Evolutionary conservation across 2,329 filamentous ascomycete genomes (phyloP).

Genomic region (Diaporthe ampelina): DNA sequence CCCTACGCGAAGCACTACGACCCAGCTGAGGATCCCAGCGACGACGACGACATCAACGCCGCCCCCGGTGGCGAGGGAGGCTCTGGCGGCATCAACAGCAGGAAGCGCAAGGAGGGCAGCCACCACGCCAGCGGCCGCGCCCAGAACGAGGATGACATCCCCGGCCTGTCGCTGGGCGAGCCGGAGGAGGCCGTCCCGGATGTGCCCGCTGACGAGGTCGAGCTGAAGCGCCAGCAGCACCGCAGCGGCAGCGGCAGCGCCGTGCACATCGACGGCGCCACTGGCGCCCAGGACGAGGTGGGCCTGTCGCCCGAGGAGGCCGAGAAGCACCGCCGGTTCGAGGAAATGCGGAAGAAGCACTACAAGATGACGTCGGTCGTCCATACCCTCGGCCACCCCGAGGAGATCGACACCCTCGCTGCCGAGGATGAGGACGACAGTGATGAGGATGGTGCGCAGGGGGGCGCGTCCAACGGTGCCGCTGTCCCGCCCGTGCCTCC

Average conservation of each 20-base stretch:
- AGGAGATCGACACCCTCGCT: slow-evolving; percentile 72
- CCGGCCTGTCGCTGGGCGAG: slow-evolving; percentile 91
- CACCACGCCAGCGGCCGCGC: slow-evolving; percentile 12
- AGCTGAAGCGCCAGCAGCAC: slow-evolving; percentile 43
- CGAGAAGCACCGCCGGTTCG: slow-evolving; percentile 94
- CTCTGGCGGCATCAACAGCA: slow-evolving; percentile 45
- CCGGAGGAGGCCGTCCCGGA: slow-evolving; percentile 81
- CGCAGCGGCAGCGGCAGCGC: slow-evolving; percentile 68
- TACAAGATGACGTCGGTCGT: slow-evolving; percentile 99
- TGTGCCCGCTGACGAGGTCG: slow-evolving; percentile 47
- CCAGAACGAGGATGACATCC: slow-evolving; percentile 80
- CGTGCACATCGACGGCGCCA: slow-evolving; percentile 82
- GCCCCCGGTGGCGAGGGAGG: slow-evolving; percentile 73
- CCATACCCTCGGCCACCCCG: slow-evolving; percentile 83
- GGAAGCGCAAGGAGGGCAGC: slow-evolving; percentile 45
- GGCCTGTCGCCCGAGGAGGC: slow-evolving; percentile 78
- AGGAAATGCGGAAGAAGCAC: slow-evolving; percentile 92
- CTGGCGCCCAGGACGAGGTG: slow-evolving; percentile 53
- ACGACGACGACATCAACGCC: slow-evolving; percentile 80
- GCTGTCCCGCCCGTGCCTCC: slow-evolving; percentile 58
- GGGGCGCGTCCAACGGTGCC: slow-evolving; percentile 41
- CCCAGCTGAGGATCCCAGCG: slow-evolving; percentile 86
- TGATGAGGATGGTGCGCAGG: slow-evolving; percentile 46
- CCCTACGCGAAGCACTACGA: slow-evolving; percentile 95
- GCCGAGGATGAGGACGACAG: slow-evolving; percentile 69